Conservation (phyloP, 805 yeast genomes). For the Brettanomyces sp. region DNA sequence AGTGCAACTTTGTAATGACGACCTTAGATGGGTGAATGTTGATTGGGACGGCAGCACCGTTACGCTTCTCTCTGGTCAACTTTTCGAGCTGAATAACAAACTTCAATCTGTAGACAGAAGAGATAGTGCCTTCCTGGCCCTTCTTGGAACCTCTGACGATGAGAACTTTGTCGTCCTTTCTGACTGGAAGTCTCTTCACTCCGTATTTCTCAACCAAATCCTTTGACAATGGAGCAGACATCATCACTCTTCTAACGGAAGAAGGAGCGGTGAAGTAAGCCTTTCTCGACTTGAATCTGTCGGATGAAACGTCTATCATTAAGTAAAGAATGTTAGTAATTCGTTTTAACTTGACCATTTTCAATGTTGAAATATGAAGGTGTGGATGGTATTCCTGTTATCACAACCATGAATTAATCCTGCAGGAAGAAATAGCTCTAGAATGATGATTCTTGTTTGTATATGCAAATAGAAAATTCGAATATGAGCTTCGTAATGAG, state of each 20-base stretch:
- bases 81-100: conserved; percentile 94
- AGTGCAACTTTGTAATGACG: conserved; percentile 95
- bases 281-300: conserved; percentile 99
- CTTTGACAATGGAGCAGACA: conserved; percentile 98
- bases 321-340: not conserved
- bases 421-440: no score
- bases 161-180: conserved; percentile 92
- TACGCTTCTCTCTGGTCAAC: conserved; percentile 94
- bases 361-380: not conserved
- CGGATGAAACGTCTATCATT: conserved; percentile 85
- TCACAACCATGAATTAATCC: not conserved
- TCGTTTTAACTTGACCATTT: not conserved
- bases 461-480: no score
- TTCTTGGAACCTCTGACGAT: conserved; percentile 98
- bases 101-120: conserved; percentile 98
- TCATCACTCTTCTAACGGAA: conserved; percentile 82
- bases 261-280: conserved; percentile 99
- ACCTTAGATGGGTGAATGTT: conserved; percentile 98
- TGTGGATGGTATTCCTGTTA: no score
- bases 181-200: conserved; percentile 91
- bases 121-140: conserved; percentile 98
- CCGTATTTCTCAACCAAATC: conserved; percentile 97
- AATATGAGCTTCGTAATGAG: no score
- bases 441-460: no score
- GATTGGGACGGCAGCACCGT: conserved; percentile 95